Conservation (phyloP, 176 grass and related monocot genomes). For the Oryza coarctata region DNA sequence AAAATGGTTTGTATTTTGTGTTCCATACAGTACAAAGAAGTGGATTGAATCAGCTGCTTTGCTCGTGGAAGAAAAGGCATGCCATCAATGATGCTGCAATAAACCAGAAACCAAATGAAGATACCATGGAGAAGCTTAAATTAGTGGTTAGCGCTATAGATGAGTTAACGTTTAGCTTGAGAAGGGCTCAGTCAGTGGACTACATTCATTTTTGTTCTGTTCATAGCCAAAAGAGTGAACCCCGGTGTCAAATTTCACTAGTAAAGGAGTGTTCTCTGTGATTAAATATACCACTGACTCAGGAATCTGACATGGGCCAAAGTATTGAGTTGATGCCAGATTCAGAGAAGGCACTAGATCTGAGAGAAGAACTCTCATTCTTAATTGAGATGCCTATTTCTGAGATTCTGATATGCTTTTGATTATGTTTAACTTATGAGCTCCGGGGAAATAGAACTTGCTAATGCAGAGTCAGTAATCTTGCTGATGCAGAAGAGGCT, state of each 20-base stretch:
- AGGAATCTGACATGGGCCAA: conserved; percentile 45
- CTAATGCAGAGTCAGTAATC: no score
- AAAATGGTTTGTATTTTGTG: conserved; percentile 90
- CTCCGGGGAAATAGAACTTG: no score
- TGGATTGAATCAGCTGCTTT: no score
- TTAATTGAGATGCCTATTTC: conserved; percentile 67
- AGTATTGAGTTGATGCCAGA: conserved; percentile 36
- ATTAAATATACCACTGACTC: conserved; percentile 20
- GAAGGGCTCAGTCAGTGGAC: conserved; percentile 58
- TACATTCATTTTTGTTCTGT: conserved; percentile 89
- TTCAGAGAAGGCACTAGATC: conserved; percentile 52
- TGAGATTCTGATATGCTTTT: no score
- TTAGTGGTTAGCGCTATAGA: conserved; percentile 52
- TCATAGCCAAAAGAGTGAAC: conserved; percentile 71
- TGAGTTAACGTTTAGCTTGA: conserved; percentile 55
- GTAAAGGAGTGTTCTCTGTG: conserved; percentile 42
- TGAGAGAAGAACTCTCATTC: conserved; percentile 70
- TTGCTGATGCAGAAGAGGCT: no score
- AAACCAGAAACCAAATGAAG: no score
- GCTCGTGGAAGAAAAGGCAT: no score
- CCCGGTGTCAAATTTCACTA: conserved; percentile 60
- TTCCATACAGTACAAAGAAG: no score
- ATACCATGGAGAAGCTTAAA: conserved; percentile 69
- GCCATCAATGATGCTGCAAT: no score
- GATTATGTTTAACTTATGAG: no score